A percentile compares a stretch with the other conserved stretches of the same genome.
These are phyloP conservation scores for Leptoxyphium fumago DNA, from an alignment of 2,329 filamentous ascomycete species.

Conservation along the genomic window DNA sequence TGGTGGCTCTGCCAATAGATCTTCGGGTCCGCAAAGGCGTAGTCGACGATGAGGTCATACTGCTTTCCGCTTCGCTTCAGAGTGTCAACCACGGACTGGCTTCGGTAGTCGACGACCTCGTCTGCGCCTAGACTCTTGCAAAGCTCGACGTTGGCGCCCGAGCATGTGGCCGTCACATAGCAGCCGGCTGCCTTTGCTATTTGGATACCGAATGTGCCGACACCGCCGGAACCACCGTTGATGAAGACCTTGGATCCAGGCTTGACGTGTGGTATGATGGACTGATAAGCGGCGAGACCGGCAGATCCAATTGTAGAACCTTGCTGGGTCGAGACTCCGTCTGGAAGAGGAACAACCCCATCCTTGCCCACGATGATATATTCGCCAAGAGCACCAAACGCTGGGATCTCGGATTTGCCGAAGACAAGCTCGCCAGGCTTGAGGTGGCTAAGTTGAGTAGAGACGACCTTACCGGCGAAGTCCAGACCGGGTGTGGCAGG, in stretches of 20 bases:
- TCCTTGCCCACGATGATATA: slow-evolving; percentile 17
- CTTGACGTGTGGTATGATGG: slow-evolving; percentile 23
- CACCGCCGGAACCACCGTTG: slow-evolving; percentile 50
- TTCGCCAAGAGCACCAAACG: slow-evolving; percentile 24
- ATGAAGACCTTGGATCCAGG: slow-evolving; percentile 42
- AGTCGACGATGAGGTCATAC: slow-evolving; percentile 44
- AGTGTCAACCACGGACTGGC: slow-evolving; percentile 30
- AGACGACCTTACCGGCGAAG: slow-evolving; percentile 35
- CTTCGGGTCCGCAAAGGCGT: slow-evolving; percentile 35
- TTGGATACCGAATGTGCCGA: slow-evolving; percentile 46
- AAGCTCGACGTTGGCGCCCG: slow-evolving; percentile 40
- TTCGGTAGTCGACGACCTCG: slow-evolving; percentile 46
- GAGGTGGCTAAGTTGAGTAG: slow-evolving; percentile 15
- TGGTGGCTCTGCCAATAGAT: slow-evolving; percentile 40
- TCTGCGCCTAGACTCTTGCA: slow-evolving; percentile 47
- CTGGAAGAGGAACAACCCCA: slow-evolving; percentile 15
- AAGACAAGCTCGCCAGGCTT: slow-evolving; percentile 26
- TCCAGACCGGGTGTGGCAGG: slow-evolving; percentile 37
- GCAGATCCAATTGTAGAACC: slow-evolving; percentile 23
- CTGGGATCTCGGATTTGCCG: slow-evolving; percentile 19
- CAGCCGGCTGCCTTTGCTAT: slow-evolving; percentile 47
- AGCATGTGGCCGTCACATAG: slow-evolving; percentile 45
- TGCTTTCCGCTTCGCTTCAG: slow-evolving; percentile 32
- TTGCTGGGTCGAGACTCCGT: slow-evolving; percentile 22
- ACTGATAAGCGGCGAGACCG: slow-evolving; percentile 26